Evolutionary conservation across 164 flowering plant genomes (phyloP), one percentile per base, ranked within the genome.

Genomic region (Vitis cinerea): DNA sequence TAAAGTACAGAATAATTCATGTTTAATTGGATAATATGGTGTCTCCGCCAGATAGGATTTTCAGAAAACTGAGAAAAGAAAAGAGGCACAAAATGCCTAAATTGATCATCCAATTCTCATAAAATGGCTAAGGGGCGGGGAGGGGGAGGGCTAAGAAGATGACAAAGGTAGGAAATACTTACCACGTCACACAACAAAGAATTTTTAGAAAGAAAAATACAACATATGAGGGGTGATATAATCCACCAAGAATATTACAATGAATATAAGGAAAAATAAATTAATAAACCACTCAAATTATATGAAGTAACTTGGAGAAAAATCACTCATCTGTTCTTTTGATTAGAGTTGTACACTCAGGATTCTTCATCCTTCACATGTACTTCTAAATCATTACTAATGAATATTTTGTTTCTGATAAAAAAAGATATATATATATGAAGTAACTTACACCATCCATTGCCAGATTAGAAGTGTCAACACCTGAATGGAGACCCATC

Each of bases 401-500:
- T 4, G 44, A 37, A 37, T 37, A 37, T 37, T 37, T 37, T 37
- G 44, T 6, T 37, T 37, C 44, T 37, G 44, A 57, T 47, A 29
- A n/a, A 44, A 11, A 70, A 56, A 1, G 8, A 10, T 2, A 58
- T 14, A 70, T n/a, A 27, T 54, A 53, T 27, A 59, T 65, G n/a
- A 58, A 37, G 60, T 50, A 73, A 83, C 98, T 93, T 89, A 95
- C 99, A 69, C 99, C 97, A 88, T 93, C 99, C 97, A 95, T 93
- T 16, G 85, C 62, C 63, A 95, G 90, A 75, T 83, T 77, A 72
- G 85, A 84, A 65, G 97, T 95, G 81, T 93, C 98, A 73, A 95
- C 99, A 51, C 87, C 97, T 27, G 99, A 95, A 85, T 95, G 97
- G 67, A 95, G 98, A 74, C 99, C 99, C 99, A 95, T 95, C 98